These are phyloP conservation scores for Hymenoscyphus occultus DNA, from an alignment of 2,329 filamentous ascomycete species.

Conservation along the genomic window DNA sequence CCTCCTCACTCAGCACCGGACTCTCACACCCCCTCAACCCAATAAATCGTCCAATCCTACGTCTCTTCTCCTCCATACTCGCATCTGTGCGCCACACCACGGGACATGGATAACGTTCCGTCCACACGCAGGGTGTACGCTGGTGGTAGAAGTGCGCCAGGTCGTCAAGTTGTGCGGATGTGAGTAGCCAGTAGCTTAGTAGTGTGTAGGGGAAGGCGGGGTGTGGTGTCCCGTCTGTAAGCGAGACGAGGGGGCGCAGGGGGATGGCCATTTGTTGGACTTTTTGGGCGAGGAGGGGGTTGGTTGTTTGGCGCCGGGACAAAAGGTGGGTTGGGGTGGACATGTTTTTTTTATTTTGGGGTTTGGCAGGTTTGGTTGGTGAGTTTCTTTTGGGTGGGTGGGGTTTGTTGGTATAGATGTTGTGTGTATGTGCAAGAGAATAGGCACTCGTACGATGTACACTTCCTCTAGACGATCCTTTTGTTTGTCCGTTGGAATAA, in stretches of 20 bases:
- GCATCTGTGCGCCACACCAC: conserved; percentile 58
- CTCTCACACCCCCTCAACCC: conserved; percentile 63
- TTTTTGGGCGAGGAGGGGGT: conserved; percentile 57
- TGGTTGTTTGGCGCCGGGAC: conserved; percentile 33
- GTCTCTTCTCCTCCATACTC: conserved; percentile 60
- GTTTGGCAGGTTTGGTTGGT: not conserved
- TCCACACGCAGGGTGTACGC: conserved; percentile 53
- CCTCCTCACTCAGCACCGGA: conserved; percentile 36
- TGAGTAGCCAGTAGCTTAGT: conserved; percentile 71
- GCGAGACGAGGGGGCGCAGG: conserved; percentile 64
- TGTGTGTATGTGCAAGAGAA: too few species aligned
- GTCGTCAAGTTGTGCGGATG: conserved; percentile 65
- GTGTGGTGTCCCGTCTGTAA: conserved; percentile 60
- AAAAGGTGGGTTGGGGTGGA: not conserved
- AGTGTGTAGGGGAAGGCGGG: conserved; percentile 63
- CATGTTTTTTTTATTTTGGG: not conserved
- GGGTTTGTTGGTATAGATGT: conserved; percentile 8
- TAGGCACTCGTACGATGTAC: too few species aligned
- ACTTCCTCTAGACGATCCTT: too few species aligned
- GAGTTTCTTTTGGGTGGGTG: not conserved
- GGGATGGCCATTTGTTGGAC: conserved; percentile 63
- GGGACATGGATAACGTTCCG: conserved; percentile 63
- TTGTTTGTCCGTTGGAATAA: too few species aligned
- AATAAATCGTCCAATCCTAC: conserved; percentile 71
- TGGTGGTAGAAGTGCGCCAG: conserved; percentile 75